Conservation (phyloP, 371 early-diverging fungal genomes). For the Capillidium heterosporum region DNA sequence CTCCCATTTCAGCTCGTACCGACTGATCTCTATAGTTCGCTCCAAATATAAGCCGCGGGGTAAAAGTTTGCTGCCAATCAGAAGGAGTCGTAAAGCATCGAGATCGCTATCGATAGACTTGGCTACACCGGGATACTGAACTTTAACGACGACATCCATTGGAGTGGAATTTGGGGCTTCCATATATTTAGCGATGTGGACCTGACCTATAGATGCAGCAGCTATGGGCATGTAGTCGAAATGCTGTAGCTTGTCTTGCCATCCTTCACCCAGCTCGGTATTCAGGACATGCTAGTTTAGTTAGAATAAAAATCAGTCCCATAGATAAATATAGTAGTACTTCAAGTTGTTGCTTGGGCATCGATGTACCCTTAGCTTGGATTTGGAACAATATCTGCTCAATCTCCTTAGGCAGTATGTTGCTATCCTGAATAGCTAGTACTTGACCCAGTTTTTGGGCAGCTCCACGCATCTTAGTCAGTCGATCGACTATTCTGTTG, state of each 20-base stretch:
- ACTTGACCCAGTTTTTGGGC: slow-evolving; percentile 95
- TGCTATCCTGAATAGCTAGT: slow-evolving; percentile 80
- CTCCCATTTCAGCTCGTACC: slow-evolving; percentile 83
- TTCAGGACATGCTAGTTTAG: slow-evolving; percentile 33
- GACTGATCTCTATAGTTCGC: slow-evolving; percentile 78
- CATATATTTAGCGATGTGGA: slow-evolving; percentile 50
- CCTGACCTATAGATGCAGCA: slow-evolving; percentile 94
- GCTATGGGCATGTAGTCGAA: slow-evolving; percentile 74
- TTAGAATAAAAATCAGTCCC: background rate
- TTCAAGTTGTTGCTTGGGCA: slow-evolving; percentile 78
- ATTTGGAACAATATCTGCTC: slow-evolving; percentile 67
- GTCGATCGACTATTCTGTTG: slow-evolving; percentile 63
- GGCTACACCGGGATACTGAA: slow-evolving; percentile 92
- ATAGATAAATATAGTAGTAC: slow-evolving; percentile 8
- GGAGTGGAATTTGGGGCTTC: slow-evolving; percentile 10
- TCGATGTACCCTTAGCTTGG: slow-evolving; percentile 87
- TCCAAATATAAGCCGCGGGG: slow-evolving; percentile 92
- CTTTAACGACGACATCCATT: slow-evolving; percentile 71
- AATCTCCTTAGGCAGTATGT: slow-evolving; percentile 57
- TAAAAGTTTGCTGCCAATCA: slow-evolving; percentile 60
- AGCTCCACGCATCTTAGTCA: slow-evolving; percentile 92
- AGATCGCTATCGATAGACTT: slow-evolving; percentile 77
- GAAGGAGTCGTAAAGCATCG: slow-evolving; percentile 56
- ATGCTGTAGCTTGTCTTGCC: slow-evolving; percentile 41
- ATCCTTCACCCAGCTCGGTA: slow-evolving; percentile 53